Percentiles rank a stretch among this genome's conserved stretches.
phyloP scores from a whole-genome alignment of 768 basidiomycete genomes.

The Collybiopsis luxurians region DNA sequence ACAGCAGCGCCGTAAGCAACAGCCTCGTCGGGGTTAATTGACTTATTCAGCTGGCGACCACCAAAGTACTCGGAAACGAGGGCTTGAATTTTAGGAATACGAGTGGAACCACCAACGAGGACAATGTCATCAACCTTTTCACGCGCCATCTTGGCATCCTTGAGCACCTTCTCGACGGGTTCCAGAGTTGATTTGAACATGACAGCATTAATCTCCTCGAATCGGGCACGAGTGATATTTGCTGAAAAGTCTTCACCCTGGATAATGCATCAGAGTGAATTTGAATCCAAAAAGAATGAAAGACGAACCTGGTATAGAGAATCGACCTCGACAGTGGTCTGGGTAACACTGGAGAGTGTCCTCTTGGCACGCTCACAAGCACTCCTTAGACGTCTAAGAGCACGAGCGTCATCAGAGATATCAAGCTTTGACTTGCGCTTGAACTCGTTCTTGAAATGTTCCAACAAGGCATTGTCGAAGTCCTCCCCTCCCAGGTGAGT shows the following conservation, averaged over 20 bases:
- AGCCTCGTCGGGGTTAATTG: conserved; percentile 99
- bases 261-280: conserved; percentile 6
- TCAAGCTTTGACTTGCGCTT: conserved; percentile 96
- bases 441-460: conserved; percentile 99
- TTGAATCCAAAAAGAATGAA: not conserved
- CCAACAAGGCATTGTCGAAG: conserved; percentile 96
- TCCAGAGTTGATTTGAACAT: conserved; percentile 97
- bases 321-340: conserved; percentile 99
- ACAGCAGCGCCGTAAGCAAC: conserved; percentile 99
- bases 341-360: conserved; percentile 95
- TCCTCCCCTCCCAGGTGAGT: conserved; percentile 99
- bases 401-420: conserved; percentile 96
- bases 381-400: conserved; percentile 90
- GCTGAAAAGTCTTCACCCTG: conserved; percentile 98
- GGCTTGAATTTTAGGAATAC: conserved; percentile 98
- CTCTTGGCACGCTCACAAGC: conserved; percentile 99
- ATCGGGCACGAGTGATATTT: conserved; percentile 98
- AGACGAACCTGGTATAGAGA: conserved; percentile 85
- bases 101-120: conserved; percentile 98
- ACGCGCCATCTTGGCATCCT: conserved; percentile 97
- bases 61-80: conserved; percentile 99
- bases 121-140: conserved; percentile 99
- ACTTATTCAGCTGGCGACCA: conserved; percentile 98
- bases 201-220: conserved; percentile 97
- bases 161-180: conserved; percentile 98